These are phyloP conservation scores for Copromyces sp. DNA, from an alignment of 495 filamentous ascomycete species.

Conservation along the genomic window DNA sequence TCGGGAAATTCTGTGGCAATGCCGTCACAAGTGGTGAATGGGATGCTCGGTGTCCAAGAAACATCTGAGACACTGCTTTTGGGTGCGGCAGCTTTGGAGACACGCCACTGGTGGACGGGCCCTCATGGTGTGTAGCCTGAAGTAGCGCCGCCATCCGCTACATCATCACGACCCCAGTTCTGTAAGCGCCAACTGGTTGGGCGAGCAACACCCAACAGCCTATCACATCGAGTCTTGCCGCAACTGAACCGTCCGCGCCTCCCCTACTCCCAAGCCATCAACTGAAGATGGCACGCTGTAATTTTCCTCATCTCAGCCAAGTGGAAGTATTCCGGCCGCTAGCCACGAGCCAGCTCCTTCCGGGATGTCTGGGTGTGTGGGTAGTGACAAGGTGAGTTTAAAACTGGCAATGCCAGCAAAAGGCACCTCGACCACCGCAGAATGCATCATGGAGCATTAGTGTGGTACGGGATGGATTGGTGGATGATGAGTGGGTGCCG, in stretches of 20 bases:
- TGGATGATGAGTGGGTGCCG: neutral
- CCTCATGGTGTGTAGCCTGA: slow-evolving; percentile 17
- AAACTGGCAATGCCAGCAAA: neutral
- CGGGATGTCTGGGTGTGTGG: slow-evolving; percentile 4
- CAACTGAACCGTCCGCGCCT: slow-evolving; percentile 17
- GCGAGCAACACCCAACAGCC: slow-evolving; percentile 27
- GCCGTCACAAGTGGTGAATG: slow-evolving; percentile 12
- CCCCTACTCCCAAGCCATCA: slow-evolving; percentile 1
- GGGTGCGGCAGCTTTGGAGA: slow-evolving; percentile 31
- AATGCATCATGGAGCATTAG: neutral
- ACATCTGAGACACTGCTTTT: slow-evolving; percentile 39
- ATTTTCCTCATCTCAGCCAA: neutral
- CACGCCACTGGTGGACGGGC: slow-evolving; percentile 33
- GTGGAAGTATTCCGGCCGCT: slow-evolving; percentile 11
- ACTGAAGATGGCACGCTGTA: slow-evolving; percentile 1
- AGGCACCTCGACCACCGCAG: neutral
- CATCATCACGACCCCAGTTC: slow-evolving; percentile 30
- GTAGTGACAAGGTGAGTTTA: neutral
- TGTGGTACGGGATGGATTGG: neutral
- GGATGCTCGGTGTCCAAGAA: slow-evolving; percentile 29
- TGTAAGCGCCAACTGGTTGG: slow-evolving; percentile 44
- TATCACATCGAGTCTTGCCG: slow-evolving; percentile 31
- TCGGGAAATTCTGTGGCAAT: slow-evolving; percentile 30
- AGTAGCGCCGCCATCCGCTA: slow-evolving; percentile 39
- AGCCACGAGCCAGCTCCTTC: slow-evolving; percentile 14